These are phyloP conservation scores for Pisolithus marmoratus DNA, from an alignment of 768 basidiomycete species.

Conservation along the genomic window DNA sequence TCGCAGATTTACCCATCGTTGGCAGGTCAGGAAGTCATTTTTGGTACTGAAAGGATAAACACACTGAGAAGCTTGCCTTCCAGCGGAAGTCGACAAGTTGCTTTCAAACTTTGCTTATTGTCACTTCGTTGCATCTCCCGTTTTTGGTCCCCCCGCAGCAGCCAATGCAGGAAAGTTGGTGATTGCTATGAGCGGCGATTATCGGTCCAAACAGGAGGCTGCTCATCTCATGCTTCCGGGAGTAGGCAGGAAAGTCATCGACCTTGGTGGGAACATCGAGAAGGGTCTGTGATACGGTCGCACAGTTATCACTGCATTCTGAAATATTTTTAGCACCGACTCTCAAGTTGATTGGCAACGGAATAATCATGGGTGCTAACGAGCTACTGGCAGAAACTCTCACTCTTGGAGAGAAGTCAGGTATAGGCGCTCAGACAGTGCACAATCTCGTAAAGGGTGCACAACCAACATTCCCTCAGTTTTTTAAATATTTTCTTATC, in stretches of 20 bases:
- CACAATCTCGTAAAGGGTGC: slow-evolving; percentile 53
- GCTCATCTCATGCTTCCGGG: slow-evolving; percentile 75
- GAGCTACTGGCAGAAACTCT: slow-evolving; percentile 80
- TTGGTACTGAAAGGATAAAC: not conserved
- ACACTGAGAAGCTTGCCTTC: not conserved
- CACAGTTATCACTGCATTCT: not conserved
- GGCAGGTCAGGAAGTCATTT: slow-evolving; percentile 30
- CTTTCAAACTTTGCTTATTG: slow-evolving; percentile 53
- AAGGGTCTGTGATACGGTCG: slow-evolving; percentile 42
- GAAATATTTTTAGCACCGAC: slow-evolving; percentile 43
- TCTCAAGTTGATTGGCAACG: slow-evolving; percentile 78
- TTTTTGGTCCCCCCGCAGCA: slow-evolving; percentile 66
- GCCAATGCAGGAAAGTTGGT: slow-evolving; percentile 65
- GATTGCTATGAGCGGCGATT: slow-evolving; percentile 75
- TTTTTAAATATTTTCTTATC: slow-evolving; percentile 9
- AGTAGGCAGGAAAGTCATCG: slow-evolving; percentile 69
- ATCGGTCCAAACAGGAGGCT: slow-evolving; percentile 75
- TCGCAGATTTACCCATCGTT: slow-evolving; percentile 50
- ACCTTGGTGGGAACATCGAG: slow-evolving; percentile 83
- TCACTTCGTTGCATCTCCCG: slow-evolving; percentile 68
- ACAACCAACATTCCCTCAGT: not conserved
- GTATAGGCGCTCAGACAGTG: slow-evolving; percentile 62
- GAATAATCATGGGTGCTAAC: slow-evolving; percentile 67
- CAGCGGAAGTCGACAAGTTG: slow-evolving; percentile 65
- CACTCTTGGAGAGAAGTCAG: slow-evolving; percentile 80